Evolutionary conservation across 2,329 filamentous ascomycete species (phyloP), one percentile per base, ranked within the genome.

Genomic region (Hypomyces perniciosus): DNA sequence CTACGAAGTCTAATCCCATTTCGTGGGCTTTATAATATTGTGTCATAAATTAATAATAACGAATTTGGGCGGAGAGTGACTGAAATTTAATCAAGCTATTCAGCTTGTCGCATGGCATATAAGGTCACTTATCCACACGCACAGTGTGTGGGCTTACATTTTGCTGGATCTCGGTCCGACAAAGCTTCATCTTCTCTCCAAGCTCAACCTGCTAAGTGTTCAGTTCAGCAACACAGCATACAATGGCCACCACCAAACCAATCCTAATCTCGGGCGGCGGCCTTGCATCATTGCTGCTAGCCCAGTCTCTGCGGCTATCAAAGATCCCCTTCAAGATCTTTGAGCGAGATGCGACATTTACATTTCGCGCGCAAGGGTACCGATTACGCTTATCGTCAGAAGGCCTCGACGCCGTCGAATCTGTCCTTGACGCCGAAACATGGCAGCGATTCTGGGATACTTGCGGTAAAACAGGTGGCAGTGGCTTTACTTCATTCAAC

Each of bases 351-450:
- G 54, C 62, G 0, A 73, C 72, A 0, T 66, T 76, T 43, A 53
- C 60, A 1, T 82, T 80, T 57, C 80, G 82, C 41, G 80, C 76
- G 0, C 82, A 85, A 60, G 82, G 82, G 0, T 85, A 85, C 64
- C 68, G 81, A 2, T 68, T 84, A 6, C 77, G 81, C 9, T 71
- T 85, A 2, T 83, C 79, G 0, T 47, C 63, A 0, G 72, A 81
- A 56, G 80, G 80, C 0, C 68, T 84, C 1, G 75, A 81, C 57
- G 79, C 81, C 26, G 80, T 85, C 48, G 80, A 85, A 56, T 70
- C 75, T 0, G 80, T 79, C 0, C 75, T 85, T 3, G 68, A 72
- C 7, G 65, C 73, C 0, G 63, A 71, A 4, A 61, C 57, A 0
- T 84, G 74, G 60, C 56, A 72, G 35, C 70, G 63, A n/a, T 85